Conservation (phyloP, 2,329 filamentous ascomycete species). For the Fonsecaea erecta region DNA sequence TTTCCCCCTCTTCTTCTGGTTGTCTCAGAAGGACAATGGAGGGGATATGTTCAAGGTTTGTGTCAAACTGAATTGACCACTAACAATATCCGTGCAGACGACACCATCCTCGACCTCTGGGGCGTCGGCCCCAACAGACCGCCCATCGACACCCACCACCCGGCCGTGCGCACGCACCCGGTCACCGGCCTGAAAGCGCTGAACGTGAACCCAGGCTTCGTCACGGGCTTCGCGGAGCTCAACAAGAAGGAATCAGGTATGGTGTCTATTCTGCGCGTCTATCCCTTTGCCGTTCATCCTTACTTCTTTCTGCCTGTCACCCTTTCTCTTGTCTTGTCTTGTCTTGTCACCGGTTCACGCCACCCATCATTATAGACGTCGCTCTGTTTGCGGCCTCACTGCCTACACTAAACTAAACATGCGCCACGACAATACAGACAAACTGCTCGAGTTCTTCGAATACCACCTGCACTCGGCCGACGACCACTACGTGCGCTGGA, state of each 20-base stretch:
- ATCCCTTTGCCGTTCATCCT: too few relatives aligned
- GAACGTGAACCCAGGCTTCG: constrained; percentile 43
- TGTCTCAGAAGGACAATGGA: not conserved
- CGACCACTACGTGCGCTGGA: constrained; percentile 57
- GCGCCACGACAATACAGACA: constrained; percentile 20
- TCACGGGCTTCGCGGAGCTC: constrained; percentile 56
- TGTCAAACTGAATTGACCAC: not conserved
- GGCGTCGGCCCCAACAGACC: constrained; percentile 34
- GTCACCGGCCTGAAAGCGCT: constrained; percentile 37
- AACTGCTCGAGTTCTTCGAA: constrained; percentile 35
- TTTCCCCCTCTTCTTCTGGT: not conserved
- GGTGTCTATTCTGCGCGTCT: too few relatives aligned
- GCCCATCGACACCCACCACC: constrained; percentile 37
- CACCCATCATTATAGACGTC: too few relatives aligned
- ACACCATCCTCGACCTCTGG: constrained; percentile 46
- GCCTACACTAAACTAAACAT: too few relatives aligned
- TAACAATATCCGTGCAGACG: constrained; percentile 29
- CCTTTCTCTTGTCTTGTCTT: not conserved
- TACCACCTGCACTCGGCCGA: constrained; percentile 56
- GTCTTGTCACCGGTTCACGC: too few relatives aligned
- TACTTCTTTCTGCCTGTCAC: not conserved
- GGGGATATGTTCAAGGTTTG: not conserved
- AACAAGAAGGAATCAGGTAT: constrained; percentile 52
- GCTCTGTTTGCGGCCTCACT: too few relatives aligned
- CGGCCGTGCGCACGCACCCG: constrained; percentile 38